phyloP scores from a whole-genome alignment of 306 rosid species.

The Arachis stenosperma region DNA sequence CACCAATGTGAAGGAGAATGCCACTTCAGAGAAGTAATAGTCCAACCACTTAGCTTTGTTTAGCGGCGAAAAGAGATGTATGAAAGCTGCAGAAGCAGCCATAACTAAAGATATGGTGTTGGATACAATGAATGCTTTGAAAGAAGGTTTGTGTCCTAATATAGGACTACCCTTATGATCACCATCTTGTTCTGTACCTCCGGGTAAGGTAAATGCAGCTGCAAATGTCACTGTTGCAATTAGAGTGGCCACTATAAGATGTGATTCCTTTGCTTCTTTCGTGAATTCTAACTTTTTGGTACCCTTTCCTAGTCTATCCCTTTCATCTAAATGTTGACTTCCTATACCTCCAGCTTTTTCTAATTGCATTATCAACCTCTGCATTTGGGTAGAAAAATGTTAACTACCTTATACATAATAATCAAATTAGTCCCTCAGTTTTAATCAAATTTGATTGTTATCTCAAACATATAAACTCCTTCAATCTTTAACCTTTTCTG shows the following conservation, averaged over 20 bases:
- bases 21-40: background rate
- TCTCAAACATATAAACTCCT: no score
- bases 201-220: conserved; percentile 29
- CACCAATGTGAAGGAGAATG: background rate
- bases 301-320: background rate
- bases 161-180: conserved; percentile 3
- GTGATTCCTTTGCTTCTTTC: background rate
- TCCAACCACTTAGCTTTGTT: background rate
- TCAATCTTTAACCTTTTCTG: no score
- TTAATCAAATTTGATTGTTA: no score
- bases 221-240: conserved; percentile 33
- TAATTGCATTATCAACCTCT: background rate
- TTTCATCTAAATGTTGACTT: background rate
- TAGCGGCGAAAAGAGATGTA: background rate
- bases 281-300: background rate
- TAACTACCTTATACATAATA: no score
- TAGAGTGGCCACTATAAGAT: conserved; percentile 27
- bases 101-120: conserved; percentile 17
- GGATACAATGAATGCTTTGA: conserved; percentile 24
- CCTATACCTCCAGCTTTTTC: background rate
- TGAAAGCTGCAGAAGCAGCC: background rate
- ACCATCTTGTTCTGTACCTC: background rate
- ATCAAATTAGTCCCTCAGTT: no score
- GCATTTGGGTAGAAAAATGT: background rate
- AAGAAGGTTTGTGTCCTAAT: background rate